Percentiles rank a stretch among this genome's conserved stretches.
phyloP scores from a whole-genome alignment of 1,139 yeast species.

The Blastobotrys malaysiensis region DNA sequence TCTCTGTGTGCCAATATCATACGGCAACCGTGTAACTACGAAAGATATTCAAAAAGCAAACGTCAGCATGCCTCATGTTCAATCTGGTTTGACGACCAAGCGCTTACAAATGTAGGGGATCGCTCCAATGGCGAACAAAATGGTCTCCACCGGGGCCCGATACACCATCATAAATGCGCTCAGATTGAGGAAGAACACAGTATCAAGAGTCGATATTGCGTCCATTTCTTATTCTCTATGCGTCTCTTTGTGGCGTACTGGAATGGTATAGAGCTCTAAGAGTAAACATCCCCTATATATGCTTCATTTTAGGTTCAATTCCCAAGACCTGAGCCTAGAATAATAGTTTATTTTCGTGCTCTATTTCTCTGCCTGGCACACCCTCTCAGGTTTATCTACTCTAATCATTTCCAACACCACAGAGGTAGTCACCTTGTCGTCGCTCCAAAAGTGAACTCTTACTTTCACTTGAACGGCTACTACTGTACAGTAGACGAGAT shows the following conservation, averaged over 20 bases:
- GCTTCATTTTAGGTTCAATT: too few relatives aligned
- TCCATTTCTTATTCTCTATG: slow-evolving; percentile 16
- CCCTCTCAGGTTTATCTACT: too few relatives aligned
- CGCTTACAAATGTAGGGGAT: slow-evolving; percentile 10
- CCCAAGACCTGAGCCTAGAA: too few relatives aligned
- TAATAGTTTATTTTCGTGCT: too few relatives aligned
- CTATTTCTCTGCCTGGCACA: too few relatives aligned
- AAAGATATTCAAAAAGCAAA: neutral
- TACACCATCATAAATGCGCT: slow-evolving; percentile 4
- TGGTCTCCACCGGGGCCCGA: slow-evolving; percentile 6
- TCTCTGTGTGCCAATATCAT: slow-evolving; percentile 18
- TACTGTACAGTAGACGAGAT: too few relatives aligned
- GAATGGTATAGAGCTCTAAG: neutral
- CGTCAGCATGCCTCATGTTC: neutral
- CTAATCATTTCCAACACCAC: too few relatives aligned
- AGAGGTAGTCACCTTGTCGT: too few relatives aligned
- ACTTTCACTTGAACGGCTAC: too few relatives aligned
- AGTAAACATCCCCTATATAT: too few relatives aligned
- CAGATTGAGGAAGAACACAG: slow-evolving; percentile 13
- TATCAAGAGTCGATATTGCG: slow-evolving; percentile 18
- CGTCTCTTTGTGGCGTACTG: neutral
- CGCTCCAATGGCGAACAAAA: slow-evolving; percentile 5
- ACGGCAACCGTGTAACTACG: slow-evolving; percentile 20
- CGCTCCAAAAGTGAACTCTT: too few relatives aligned
- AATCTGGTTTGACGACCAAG: neutral